These are phyloP conservation scores for Pseudisothecium myosuroides DNA, from an alignment of 225 moss, liverwort and hornwort species.

Conservation along the genomic window DNA sequence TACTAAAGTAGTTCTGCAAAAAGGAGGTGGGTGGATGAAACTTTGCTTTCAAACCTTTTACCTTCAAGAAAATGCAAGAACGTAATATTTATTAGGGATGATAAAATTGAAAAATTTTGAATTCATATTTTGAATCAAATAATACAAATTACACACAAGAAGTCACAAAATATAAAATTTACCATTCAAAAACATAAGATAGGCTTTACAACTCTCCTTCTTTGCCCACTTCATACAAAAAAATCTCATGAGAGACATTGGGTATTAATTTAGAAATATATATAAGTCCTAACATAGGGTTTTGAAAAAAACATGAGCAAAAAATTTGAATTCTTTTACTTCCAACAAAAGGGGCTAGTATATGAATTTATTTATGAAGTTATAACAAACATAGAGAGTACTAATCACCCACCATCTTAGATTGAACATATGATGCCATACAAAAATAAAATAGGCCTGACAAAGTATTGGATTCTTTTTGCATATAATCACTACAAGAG, in stretches of 20 bases:
- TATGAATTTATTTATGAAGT: too few species aligned
- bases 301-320: too few species aligned
- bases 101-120: not conserved
- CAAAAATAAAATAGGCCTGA: too few species aligned
- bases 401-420: too few species aligned
- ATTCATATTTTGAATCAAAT: not conserved
- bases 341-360: too few species aligned
- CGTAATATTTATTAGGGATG: not conserved
- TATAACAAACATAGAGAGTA: too few species aligned
- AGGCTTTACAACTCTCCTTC: fast-evolving
- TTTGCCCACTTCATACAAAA: not conserved
- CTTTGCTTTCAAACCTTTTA: not conserved
- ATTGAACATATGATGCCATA: too few species aligned
- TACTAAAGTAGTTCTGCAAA: fast-evolving
- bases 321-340: too few species aligned
- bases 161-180: not conserved
- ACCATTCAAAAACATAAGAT: not conserved
- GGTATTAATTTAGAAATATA: not conserved
- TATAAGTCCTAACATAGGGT: too few species aligned
- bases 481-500: not conserved
- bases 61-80: not conserved
- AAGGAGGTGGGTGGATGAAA: not conserved
- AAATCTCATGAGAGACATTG: not conserved
- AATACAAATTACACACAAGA: fast-evolving
- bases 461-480: fast-evolving